Conservation (phyloP, 768 basidiomycete genomes). For the Trametes cinnabarina region DNA sequence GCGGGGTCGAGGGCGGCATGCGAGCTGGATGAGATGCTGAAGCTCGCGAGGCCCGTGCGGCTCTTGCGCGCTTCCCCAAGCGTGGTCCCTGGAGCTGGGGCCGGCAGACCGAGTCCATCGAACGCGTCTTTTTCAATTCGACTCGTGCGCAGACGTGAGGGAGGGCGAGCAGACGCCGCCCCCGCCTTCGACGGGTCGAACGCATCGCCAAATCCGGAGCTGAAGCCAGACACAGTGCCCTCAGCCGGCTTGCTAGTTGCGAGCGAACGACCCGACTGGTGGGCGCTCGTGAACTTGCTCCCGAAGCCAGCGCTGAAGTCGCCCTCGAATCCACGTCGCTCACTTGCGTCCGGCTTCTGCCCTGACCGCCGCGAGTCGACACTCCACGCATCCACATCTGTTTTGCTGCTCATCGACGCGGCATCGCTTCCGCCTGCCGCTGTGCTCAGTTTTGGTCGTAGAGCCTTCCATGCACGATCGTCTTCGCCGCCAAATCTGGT, state of each 20-base stretch:
- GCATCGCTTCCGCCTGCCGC: slow-evolving; percentile 17
- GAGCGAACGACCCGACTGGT: background rate
- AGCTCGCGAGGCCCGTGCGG: slow-evolving; percentile 63
- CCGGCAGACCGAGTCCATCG: slow-evolving; percentile 64
- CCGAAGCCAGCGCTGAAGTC: slow-evolving; percentile 25
- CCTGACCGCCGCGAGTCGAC: slow-evolving; percentile 14
- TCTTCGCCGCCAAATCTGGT: slow-evolving; percentile 31
- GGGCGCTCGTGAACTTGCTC: slow-evolving; percentile 16
- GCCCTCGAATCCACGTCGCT: slow-evolving; percentile 23
- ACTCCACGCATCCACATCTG: slow-evolving; percentile 33
- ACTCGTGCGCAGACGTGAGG: slow-evolving; percentile 25
- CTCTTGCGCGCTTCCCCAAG: slow-evolving; percentile 73
- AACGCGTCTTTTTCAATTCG: slow-evolving; percentile 65
- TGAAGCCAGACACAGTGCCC: slow-evolving; percentile 5
- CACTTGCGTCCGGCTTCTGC: slow-evolving; percentile 6
- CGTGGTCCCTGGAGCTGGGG: slow-evolving; percentile 55
- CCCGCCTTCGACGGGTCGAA: slow-evolving; percentile 37
- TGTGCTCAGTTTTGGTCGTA: slow-evolving; percentile 30
- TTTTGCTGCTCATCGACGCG: slow-evolving; percentile 11
- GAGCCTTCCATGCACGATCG: slow-evolving; percentile 27
- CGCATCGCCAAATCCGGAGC: slow-evolving; percentile 58
- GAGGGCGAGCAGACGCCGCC: slow-evolving; percentile 28
- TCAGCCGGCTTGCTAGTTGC: slow-evolving; percentile 1
- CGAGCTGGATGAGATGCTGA: slow-evolving; percentile 19
- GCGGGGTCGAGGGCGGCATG: background rate